Evolutionary conservation across 75 land plant species (phyloP), one percentile per base, ranked within the genome.

Genomic region (Larix kaempferi): DNA sequence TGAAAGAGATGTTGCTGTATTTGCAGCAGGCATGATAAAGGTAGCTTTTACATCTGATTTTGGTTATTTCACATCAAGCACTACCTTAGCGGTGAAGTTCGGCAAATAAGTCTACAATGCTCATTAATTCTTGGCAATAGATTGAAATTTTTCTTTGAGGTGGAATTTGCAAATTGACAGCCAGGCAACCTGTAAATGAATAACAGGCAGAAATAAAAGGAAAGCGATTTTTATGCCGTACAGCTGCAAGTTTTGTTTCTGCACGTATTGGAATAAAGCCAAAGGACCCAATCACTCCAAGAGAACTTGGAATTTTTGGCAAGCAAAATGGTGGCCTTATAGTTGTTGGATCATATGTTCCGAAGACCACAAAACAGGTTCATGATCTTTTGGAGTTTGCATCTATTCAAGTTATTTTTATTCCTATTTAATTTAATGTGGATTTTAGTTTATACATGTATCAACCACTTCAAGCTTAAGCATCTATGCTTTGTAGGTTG

Each of bases 241-340:
- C 98, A 59, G 99, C 98, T 80, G 99, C 99, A 69, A 98, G 91
- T 77, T 98, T 98, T 90, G 99, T 98, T 49, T 95, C 98, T 76
- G 94, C 98, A 35, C 77, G 94, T 61, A 85, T 98, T 84, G 99
- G 99, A 35, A 85, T 91, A n/a, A 86, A 85, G 57, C 80, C 90
- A 22, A 91, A 83, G 80, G 79, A 90, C 74, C 92, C 92, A 56
- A 74, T 98, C 59, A 76, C 83, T 21, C 96, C 98, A 56, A 85
- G 82, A 44, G 91, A 93, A 74, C 83, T 98, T 55, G 98, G 91
- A 59, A 83, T 84, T 8, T 69, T 69, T 49, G 83, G 71, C 39
- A 84, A 84, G 62, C 84, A 78, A 56, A 88, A 74, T 77, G 98
- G 99, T 73, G 99, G 92, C 0, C 91, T 98, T 37, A 82, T 95